A percentile compares a stretch with the other conserved stretches of the same genome.
phyloP scores from a whole-genome alignment of 768 basidiomycete genomes.

The Psilocybe sp. region DNA sequence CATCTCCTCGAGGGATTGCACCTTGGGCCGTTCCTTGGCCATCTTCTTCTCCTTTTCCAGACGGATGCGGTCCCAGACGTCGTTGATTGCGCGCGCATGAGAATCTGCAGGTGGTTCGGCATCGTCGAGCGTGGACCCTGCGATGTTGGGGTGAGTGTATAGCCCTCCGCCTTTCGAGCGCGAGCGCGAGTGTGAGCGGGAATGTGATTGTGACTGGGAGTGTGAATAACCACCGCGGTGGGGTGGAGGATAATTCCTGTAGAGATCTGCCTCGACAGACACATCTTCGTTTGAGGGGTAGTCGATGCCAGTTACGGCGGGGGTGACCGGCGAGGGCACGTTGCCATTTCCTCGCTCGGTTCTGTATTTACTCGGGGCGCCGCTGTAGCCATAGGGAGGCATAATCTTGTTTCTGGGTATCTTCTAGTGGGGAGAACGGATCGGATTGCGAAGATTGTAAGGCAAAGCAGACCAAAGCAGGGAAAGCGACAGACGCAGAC shows the following conservation, averaged over 20 bases:
- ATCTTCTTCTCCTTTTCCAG: constrained; percentile 64
- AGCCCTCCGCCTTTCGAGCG: constrained; percentile 23
- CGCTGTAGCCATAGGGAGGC: constrained; percentile 15
- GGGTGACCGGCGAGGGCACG: constrained; percentile 37
- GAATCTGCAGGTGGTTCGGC: constrained; percentile 34
- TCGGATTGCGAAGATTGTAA: too few relatives aligned
- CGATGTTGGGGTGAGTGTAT: constrained; percentile 37
- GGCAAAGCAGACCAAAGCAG: constrained; percentile 6
- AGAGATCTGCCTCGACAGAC: constrained; percentile 32
- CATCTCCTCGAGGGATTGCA: constrained; percentile 60
- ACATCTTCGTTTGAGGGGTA: constrained; percentile 42
- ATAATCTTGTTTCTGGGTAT: constrained; percentile 8
- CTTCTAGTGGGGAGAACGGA: too few relatives aligned
- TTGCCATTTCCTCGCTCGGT: constrained; percentile 29
- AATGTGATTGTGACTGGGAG: too few relatives aligned
- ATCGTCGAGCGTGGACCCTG: constrained; percentile 42
- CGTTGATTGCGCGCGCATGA: constrained; percentile 43
- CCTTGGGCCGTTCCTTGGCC: constrained; percentile 67
- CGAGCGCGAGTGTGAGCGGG: too few relatives aligned
- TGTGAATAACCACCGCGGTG: neutral
- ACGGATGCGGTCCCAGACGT: constrained; percentile 66
- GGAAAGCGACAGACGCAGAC: constrained; percentile 13
- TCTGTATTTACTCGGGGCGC: too few relatives aligned
- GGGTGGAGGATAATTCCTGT: constrained; percentile 15
- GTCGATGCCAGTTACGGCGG: constrained; percentile 46